Evolutionary conservation across 306 rosid species (phyloP).

Genomic region (Pyrus betulifolia): DNA sequence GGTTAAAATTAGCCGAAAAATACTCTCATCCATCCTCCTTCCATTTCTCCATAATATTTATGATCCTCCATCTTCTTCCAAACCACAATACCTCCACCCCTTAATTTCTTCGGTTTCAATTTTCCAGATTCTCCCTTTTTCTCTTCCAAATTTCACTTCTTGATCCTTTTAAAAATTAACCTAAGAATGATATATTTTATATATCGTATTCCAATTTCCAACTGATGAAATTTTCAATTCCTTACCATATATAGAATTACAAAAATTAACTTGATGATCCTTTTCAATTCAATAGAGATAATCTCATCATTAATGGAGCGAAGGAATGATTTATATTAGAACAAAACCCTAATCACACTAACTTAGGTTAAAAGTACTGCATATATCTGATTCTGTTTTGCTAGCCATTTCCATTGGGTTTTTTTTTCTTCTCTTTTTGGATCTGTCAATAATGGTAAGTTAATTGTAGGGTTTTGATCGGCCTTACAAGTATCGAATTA

Average conservation of each 20-base stretch:
- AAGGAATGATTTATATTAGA: too few relatives aligned
- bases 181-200: too few relatives aligned
- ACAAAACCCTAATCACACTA: neutral
- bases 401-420: neutral
- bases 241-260: neutral
- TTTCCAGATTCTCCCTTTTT: slow-evolving; percentile 1
- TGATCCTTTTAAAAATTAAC: neutral
- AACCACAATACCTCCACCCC: slow-evolving; percentile 11
- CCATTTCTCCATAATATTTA: neutral
- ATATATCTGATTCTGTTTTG: neutral
- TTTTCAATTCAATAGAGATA: too few relatives aligned
- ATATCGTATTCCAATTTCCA: too few relatives aligned
- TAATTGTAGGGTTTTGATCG: neutral
- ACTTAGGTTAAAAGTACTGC: neutral
- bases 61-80: neutral
- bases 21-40: slow-evolving; percentile 9
- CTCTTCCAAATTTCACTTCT: neutral
- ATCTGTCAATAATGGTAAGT: neutral
- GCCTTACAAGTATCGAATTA: neutral
- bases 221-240: neutral
- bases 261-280: too few relatives aligned
- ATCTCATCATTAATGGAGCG: too few relatives aligned
- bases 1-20: neutral
- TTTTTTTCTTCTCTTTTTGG: neutral
- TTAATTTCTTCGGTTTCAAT: neutral